Evolutionary conservation across 441 rosid genomes (phyloP), one percentile per base, ranked within the genome.

Genomic region (Bruguiera hainesii): DNA sequence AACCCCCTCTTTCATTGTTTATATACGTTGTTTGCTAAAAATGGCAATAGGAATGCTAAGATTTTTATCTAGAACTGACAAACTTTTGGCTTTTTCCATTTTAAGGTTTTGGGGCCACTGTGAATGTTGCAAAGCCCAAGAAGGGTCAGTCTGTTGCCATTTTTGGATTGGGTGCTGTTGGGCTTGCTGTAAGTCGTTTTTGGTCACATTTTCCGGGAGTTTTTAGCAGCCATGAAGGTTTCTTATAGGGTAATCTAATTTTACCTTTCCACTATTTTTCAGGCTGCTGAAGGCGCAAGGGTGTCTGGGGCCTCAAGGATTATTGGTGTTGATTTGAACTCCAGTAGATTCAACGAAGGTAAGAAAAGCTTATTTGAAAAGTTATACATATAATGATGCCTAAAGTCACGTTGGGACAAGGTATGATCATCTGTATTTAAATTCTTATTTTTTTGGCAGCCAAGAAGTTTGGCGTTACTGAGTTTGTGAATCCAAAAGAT

Each of bases 401-500:
- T 20, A 20, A 10, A 25, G 28, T n/a, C 21, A 0, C 4, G 3
- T 21, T 10, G 8, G 2, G 16, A 25, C 16, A 13, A 2, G 8
- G 16, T 3, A 11, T 42, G 16, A 42, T 42, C 3, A 37, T 68
- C 29, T 25, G n/a, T 73, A 48, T 19, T 3, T 18, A 42, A 23
- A 8, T 15, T 74, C 35, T 50, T 51, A 6, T 49, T 65, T 64
- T 75, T 9, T 23, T 75, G 21, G 63, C 92, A 90, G 98, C 97
- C 21, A 89, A 87, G 89, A 80, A 80, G 68, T 90, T 93, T 30
- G 97, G 97, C 11, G 84, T 81, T 49, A 87, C 83, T 0, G 96
- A 93, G 67, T 93, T 89, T 71, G 87, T 93, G 77, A 90, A 93
- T 66, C 98, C 97, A 21, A 85, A 61, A 69, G 94, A 89, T 52